Base-by-base conservation (phyloP, 2,329 filamentous ascomycete species). In the Teratosphaeria zuluensis region DNA sequence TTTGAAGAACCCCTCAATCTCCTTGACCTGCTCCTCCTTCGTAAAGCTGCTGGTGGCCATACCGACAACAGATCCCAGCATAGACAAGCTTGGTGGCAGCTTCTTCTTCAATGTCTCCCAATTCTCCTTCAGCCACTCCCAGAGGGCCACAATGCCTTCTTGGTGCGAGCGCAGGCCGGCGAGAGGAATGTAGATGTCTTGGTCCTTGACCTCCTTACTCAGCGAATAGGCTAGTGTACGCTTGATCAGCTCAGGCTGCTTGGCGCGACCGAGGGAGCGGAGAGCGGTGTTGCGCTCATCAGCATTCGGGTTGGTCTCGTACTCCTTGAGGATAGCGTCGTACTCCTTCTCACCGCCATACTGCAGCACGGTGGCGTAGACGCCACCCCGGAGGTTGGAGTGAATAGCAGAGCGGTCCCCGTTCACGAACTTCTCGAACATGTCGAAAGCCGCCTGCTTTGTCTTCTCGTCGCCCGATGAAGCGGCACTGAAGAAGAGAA, bases 241-340 rank as follows among this genome's bases (percentile, higher is more conserved):
- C 77, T 94, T 78, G 72, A 96, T 92, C 54, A 96, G 83, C 64
- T 87, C 84, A 1, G 89, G 86, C 58, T 88, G 81, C 70, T 86
- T 86, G 53, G 90, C 85, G 55, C 90, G 85, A 55, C 92, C 92
- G 24, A 97, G 81, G 33, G 83, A 84, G 67, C 92, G 89, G 60
- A 97, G 83, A 1, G 91, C 91, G 12, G 89, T 92, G 75, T 96
- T 96, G 71, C 92, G 90, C 78, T 96, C 91, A 68, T 95, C 91
- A 65, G 85, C 86, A 65, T 87, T 92, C 59, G 81, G 84, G 1
- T 88, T 90, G 12, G 80, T 83, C 66, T 84, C 84, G 78, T 89
- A 94, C 66, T 89, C 85, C 65, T 90, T 80, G 58, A 92, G 76
- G 21, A 96, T 78, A 48, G 83, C 80, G 55, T 96, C 83, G 75